Percentiles rank a stretch among this genome's conserved stretches.
These are phyloP conservation scores for Ocimum tenuiflorum DNA, from an alignment of 257 asterid genomes.

Conservation along the genomic window DNA sequence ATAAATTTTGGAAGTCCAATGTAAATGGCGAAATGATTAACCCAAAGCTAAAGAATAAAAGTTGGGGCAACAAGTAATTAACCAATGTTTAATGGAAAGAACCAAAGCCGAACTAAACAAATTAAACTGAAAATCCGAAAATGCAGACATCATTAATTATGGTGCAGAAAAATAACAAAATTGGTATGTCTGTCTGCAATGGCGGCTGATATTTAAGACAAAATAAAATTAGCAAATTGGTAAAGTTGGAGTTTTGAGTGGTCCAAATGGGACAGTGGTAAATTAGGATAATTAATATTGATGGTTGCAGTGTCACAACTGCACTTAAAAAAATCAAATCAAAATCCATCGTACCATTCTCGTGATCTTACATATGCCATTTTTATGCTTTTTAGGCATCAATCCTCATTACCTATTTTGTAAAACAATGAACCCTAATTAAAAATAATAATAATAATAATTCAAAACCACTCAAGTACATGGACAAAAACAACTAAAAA, in stretches of 20 bases:
- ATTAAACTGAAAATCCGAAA: constrained; percentile 8
- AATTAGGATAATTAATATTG: neutral
- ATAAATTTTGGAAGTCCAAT: constrained; percentile 1
- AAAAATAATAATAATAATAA: no score
- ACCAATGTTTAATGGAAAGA: constrained; percentile 15
- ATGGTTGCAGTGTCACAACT: constrained; percentile 1
- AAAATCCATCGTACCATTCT: constrained; percentile 28
- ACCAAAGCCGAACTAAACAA: constrained; percentile 11
- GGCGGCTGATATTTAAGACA: constrained; percentile 26
- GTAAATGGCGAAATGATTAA: neutral
- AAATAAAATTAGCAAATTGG: constrained; percentile 14
- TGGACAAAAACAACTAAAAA: no score
- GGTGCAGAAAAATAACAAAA: neutral
- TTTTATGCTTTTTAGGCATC: constrained; percentile 36
- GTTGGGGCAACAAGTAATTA: neutral
- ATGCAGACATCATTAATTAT: constrained; percentile 12
- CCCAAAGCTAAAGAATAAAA: neutral
- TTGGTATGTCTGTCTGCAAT: constrained; percentile 7
- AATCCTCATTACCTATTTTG: constrained; percentile 13
- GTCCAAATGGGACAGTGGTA: constrained; percentile 20
- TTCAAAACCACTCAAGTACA: no score
- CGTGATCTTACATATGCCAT: constrained; percentile 20
- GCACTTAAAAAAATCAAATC: constrained; percentile 28
- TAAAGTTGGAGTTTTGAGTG: constrained; percentile 10
- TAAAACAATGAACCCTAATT: neutral